Evolutionary conservation across 2,329 filamentous ascomycete species (phyloP), one percentile per base, ranked within the genome.

Genomic region (Penicillium psychrosexuale): DNA sequence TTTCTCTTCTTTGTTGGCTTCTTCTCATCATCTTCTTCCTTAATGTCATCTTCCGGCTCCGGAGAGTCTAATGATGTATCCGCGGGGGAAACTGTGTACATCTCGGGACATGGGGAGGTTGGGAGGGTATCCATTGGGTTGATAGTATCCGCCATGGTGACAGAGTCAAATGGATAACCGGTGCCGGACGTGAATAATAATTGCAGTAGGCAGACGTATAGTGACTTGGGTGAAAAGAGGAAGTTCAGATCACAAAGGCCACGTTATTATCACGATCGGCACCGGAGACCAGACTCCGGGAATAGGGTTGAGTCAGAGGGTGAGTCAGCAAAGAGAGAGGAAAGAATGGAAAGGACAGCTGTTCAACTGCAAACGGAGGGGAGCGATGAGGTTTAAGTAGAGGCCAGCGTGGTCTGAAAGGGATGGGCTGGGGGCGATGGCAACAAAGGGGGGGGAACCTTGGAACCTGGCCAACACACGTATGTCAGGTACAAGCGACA

Each of bases 1-100:
- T 97, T 99, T 68, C 94, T 83, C 84, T 97, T 97, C 84, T 97
- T 97, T 34, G 82, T 78, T 1, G 83, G 81, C 78, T 90, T 94
- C 81, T 89, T 90, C 57, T 76, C 74, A 44, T 87, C 83, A 0
- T 40, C 58, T 63, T 69, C 36, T 37, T 61, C 27, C 62, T 60
- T 53, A 8, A 59, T 28, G n/a, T 56, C 37, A 47, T 48, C 51
- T 54, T 66, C 67, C 2, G 61, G 55, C 19, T 67, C 64, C 2
- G 69, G 60, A 3, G 64, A 55, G 4, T 72, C 61, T 19, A 75
- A 56, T 9, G 72, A 75, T 13, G 74, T 76, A 49, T 74, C 73
- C 24, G 72, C 68, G 19, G 74, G 74, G 39, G 72, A 75, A 61
- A 76, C 68, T 38, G 74, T 76, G 36, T 69, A 67, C n/a, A 70